Evolutionary conservation across 2,329 filamentous ascomycete genomes (phyloP), one percentile per base, ranked within the genome.

Genomic region (Alternaria rosae): DNA sequence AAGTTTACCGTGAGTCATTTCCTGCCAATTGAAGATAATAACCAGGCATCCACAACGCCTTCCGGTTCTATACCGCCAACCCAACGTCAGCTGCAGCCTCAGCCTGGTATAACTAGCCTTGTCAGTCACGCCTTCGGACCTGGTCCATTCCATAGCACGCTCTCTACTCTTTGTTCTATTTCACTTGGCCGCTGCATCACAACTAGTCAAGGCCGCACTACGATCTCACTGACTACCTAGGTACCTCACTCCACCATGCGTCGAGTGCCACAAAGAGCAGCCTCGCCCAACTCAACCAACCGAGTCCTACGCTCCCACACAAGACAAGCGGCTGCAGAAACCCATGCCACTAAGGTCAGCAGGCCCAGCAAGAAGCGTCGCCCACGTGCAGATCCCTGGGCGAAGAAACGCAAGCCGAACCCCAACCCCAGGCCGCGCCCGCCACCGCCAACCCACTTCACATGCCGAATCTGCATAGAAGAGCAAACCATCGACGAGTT

Each of bases 401-500:
- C 61, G 11, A 62, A 70, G 26, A 72, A 67, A 48, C 66, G 69
- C 56, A 75, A 70, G 21, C 56, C 51, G 21, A 66, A 62, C 15
- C 50, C 63, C 6, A 61, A 59, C 35, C 64, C 64, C 4, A 60
- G 30, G 5, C 54, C 62, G 20, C 64, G 64, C 26, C 28, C 59
- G 26, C 60, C 64, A 26, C 64, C 66, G 12, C 56, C 62, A 5
- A 65, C 66, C 25, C 68, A 72, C 51, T 71, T 61, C 56, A 72
- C 67, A n/a, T 74, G 71, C 55, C 68, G 70, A 0, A 73, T 73
- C 11, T 75, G 71, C 42, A 65, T 70, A 23, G 67, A 68, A 12
- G 64, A 69, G 23, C 62, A 66, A 11, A 41, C 69, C 4, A 54
- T 30, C 2, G 57, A 59, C 2, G 23, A 66, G 6, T 76, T 75